Percentiles rank a stretch among this genome's conserved stretches.
Conservation (phyloP, 2,329 filamentous ascomycete genomes). For the Parastagonospora avenae region DNA sequence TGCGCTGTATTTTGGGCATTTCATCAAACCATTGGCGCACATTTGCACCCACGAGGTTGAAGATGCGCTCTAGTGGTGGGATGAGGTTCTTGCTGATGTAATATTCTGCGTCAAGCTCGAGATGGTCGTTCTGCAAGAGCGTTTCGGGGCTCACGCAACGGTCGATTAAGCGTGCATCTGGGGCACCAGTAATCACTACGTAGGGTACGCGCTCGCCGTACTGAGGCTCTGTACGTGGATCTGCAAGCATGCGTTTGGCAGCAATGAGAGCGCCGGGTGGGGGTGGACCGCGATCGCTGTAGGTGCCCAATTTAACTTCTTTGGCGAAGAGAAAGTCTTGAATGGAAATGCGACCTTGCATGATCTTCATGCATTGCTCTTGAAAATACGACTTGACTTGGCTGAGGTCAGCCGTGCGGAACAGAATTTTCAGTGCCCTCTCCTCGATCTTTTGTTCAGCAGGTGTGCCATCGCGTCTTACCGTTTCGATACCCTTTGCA, state of each 20-base stretch:
- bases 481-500: conserved; percentile 97
- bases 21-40: conserved; percentile 92
- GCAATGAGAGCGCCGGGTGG: conserved; percentile 90
- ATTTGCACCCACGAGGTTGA: conserved; percentile 93
- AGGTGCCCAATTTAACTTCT: conserved; percentile 89
- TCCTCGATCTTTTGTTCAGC: conserved; percentile 97
- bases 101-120: conserved; percentile 89
- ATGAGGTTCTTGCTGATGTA: conserved; percentile 97
- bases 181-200: conserved; percentile 86
- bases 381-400: conserved; percentile 91
- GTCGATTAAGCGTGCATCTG: conserved; percentile 83
- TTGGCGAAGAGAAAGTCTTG: conserved; percentile 96
- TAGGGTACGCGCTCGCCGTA: conserved; percentile 96
- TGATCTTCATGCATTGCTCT: conserved; percentile 86
- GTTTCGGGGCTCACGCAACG: conserved; percentile 88
- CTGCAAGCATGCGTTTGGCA: conserved; percentile 81
- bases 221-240: conserved; percentile 86
- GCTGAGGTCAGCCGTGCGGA: conserved; percentile 86
- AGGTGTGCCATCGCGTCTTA: conserved; percentile 90
- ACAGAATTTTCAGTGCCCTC: conserved; percentile 84
- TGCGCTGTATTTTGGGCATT: conserved; percentile 87
- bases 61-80: conserved; percentile 92
- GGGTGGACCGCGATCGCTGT: conserved; percentile 77
- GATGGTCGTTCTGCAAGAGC: conserved; percentile 75
- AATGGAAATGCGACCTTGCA: conserved; percentile 83